Evolutionary conservation across 192 early-diverging fungal genomes (phyloP).

Genomic region (Rhizoclosmatium sp.): DNA sequence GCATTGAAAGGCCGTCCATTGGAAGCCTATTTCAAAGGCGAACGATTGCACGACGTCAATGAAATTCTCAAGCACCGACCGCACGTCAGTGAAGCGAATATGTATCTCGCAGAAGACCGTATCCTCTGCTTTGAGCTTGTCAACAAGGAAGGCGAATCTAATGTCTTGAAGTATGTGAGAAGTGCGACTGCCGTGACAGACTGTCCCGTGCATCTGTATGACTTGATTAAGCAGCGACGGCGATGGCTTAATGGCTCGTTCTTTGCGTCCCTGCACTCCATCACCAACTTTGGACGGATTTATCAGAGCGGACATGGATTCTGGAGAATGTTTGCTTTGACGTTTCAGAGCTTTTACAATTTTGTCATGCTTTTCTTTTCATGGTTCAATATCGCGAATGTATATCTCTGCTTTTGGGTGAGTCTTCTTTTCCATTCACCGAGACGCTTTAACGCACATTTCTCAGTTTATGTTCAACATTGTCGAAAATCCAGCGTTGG

Average conservation of each 20-base stretch:
- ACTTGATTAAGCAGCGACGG: conserved; percentile 81
- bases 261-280: conserved; percentile 76
- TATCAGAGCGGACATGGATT: conserved; percentile 58
- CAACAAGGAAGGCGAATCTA: conserved; percentile 64
- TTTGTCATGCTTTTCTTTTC: conserved; percentile 64
- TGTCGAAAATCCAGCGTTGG: background rate
- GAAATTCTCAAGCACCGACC: conserved; percentile 30
- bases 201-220: conserved; percentile 71
- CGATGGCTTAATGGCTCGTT: conserved; percentile 85
- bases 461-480: conserved; percentile 41
- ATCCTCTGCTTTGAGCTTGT: conserved; percentile 87
- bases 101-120: conserved; percentile 77
- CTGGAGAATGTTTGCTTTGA: conserved; percentile 60
- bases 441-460: too few relatives aligned
- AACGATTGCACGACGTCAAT: conserved; percentile 54
- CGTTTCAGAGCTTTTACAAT: conserved; percentile 73
- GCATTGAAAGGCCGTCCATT: conserved; percentile 70
- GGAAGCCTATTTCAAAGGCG: conserved; percentile 75
- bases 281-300: conserved; percentile 65
- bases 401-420: conserved; percentile 63
- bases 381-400: conserved; percentile 64
- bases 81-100: conserved; percentile 75
- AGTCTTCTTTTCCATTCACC: conserved; percentile 33
- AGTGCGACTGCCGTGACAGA: conserved; percentile 74
- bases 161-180: conserved; percentile 74